phyloP scores from a whole-genome alignment of 2,329 filamentous ascomycete genomes.

The Botrytis paeoniae region DNA sequence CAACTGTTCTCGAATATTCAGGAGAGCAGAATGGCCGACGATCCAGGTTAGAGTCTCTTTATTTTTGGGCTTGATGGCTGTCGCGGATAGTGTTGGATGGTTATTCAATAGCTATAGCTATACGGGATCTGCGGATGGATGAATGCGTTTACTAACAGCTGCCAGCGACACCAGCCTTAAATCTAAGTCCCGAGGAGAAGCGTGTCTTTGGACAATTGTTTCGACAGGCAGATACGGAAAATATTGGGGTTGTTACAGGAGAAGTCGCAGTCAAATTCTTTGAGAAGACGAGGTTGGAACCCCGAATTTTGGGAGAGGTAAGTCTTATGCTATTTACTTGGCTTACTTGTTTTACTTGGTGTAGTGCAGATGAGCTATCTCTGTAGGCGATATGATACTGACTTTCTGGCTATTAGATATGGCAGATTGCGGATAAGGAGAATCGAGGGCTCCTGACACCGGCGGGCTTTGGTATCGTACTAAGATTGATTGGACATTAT shows the following conservation, averaged over 20 bases:
- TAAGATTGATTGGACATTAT: constrained; percentile 92
- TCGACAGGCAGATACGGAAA: constrained; percentile 86
- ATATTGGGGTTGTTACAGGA: constrained; percentile 89
- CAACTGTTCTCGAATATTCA: background rate
- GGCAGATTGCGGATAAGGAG: constrained; percentile 97
- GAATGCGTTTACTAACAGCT: constrained; percentile 25
- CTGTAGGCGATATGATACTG: background rate
- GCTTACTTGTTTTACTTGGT: background rate
- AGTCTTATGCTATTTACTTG: constrained; percentile 8
- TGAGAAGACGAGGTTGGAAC: constrained; percentile 87
- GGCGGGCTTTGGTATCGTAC: constrained; percentile 85
- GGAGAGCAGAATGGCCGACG: constrained; percentile 35
- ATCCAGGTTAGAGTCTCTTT: constrained; percentile 46
- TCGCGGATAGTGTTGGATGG: background rate
- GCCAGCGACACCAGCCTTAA: constrained; percentile 65
- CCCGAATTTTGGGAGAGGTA: constrained; percentile 82
- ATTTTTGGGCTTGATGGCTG: constrained; percentile 50
- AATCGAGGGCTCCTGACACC: constrained; percentile 93
- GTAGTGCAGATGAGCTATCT: background rate
- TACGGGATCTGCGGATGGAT: background rate
- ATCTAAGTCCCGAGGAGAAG: constrained; percentile 89
- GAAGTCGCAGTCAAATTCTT: constrained; percentile 97
- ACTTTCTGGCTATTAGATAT: constrained; percentile 62
- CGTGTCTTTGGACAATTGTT: constrained; percentile 91
- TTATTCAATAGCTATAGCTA: background rate